Conservation (phyloP, 257 asterid genomes). For the Gardenia jasminoides region DNA sequence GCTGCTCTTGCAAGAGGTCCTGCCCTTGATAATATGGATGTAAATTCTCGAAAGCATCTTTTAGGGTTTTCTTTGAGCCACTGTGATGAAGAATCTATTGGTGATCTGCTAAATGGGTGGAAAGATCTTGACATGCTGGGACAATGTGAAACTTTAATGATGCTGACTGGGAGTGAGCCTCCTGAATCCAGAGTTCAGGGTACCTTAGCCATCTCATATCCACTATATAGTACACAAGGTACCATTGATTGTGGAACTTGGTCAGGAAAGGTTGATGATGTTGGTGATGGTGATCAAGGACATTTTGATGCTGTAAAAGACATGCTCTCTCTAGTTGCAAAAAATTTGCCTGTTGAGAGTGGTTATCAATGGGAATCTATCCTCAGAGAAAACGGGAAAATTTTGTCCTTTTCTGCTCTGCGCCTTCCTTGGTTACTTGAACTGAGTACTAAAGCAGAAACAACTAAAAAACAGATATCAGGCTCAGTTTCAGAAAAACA, state of each 20-base stretch:
- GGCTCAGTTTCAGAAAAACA: slow-evolving; percentile 45
- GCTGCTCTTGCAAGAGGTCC: slow-evolving; percentile 98
- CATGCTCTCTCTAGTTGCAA: slow-evolving; percentile 54
- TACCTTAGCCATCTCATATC: slow-evolving; percentile 35
- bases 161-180: slow-evolving; percentile 70
- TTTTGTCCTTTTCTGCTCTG: slow-evolving; percentile 64
- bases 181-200: slow-evolving; percentile 40
- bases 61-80: slow-evolving; percentile 95
- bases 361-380: slow-evolving; percentile 54
- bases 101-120: slow-evolving; percentile 90
- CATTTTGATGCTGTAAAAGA: slow-evolving; percentile 45
- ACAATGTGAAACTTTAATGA: slow-evolving; percentile 66
- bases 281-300: slow-evolving; percentile 46
- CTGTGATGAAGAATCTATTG: slow-evolving; percentile 94
- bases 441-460: slow-evolving; percentile 51
- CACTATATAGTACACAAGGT: slow-evolving; percentile 26
- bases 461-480: slow-evolving; percentile 42
- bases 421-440: slow-evolving; percentile 83
- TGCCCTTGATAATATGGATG: slow-evolving; percentile 79
- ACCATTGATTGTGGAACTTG: slow-evolving; percentile 33
- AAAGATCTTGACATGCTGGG: slow-evolving; percentile 88
- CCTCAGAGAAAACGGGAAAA: slow-evolving; percentile 63
- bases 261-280: slow-evolving; percentile 35
- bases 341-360: slow-evolving; percentile 39
- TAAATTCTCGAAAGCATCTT: slow-evolving; percentile 76